Evolutionary conservation across 805 yeast genomes (phyloP).

Genomic region (Phaffomyces opuntiae): DNA sequence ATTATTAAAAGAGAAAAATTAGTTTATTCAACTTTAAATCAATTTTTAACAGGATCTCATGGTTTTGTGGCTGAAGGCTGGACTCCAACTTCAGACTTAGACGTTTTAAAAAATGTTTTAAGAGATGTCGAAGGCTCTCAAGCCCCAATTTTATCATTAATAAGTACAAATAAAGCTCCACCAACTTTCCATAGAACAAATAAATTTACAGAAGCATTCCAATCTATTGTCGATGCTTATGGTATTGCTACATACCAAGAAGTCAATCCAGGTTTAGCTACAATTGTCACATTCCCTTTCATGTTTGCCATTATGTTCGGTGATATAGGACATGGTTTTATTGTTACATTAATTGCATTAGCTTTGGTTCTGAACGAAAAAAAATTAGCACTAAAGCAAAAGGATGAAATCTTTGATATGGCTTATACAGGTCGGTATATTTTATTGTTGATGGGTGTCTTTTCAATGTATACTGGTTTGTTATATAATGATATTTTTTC

Average conservation of each 20-base stretch:
- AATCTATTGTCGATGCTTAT: conserved; percentile 89
- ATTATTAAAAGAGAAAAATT: conserved; percentile 73
- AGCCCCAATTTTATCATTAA: conserved; percentile 39
- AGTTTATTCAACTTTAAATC: conserved; percentile 70
- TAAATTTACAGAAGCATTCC: conserved; percentile 91
- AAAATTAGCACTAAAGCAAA: conserved; percentile 55
- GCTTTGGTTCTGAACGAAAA: conserved; percentile 68
- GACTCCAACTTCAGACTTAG: conserved; percentile 79
- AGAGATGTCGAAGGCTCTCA: conserved; percentile 38
- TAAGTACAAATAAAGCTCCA: conserved; percentile 78
- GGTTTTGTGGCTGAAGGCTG: conserved; percentile 95
- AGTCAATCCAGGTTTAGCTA: conserved; percentile 93
- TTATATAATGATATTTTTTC: conserved; percentile 93
- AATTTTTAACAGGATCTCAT: conserved; percentile 78
- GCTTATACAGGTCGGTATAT: conserved; percentile 92
- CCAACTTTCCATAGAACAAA: conserved; percentile 95
- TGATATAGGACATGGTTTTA: conserved; percentile 93
- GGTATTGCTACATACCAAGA: conserved; percentile 92
- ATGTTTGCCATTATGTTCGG: conserved; percentile 99
- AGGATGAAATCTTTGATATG: conserved; percentile 96
- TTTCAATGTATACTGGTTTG: conserved; percentile 93
- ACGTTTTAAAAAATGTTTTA: conserved; percentile 56
- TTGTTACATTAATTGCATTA: conserved; percentile 68
- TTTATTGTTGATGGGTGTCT: conserved; percentile 82
- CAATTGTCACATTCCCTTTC: conserved; percentile 93